These are phyloP conservation scores for Trichoderma aggressivum DNA, from an alignment of 2,329 filamentous ascomycete species.

Conservation along the genomic window DNA sequence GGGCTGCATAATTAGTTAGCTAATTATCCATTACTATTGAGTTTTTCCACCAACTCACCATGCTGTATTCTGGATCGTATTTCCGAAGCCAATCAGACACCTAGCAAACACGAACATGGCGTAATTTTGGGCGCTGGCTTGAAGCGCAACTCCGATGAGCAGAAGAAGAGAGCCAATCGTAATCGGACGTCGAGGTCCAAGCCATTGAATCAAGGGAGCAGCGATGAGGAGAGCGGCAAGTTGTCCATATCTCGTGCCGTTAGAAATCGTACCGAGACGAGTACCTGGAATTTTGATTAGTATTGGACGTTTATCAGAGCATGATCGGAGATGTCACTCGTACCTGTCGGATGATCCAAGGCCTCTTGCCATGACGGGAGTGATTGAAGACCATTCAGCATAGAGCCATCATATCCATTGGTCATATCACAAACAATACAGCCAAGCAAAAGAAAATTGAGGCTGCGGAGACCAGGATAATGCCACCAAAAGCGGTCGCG, in stretches of 20 bases:
- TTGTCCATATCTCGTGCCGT: conserved; percentile 11
- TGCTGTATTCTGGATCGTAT: background rate
- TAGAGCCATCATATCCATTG: conserved; percentile 44
- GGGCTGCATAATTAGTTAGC: background rate
- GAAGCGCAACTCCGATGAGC: background rate
- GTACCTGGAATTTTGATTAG: background rate
- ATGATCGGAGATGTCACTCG: background rate
- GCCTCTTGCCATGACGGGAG: conserved; percentile 42
- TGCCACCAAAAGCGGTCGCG: conserved; percentile 16
- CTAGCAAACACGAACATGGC: background rate
- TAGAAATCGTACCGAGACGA: background rate
- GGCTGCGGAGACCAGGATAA: conserved; percentile 11
- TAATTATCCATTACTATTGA: background rate
- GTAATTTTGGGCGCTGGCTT: background rate
- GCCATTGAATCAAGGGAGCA: conserved; percentile 7
- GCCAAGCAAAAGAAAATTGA: conserved; percentile 7
- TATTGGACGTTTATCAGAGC: background rate
- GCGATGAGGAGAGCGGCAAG: conserved; percentile 4
- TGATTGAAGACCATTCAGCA: conserved; percentile 49
- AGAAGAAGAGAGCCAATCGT: background rate
- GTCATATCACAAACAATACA: conserved; percentile 24
- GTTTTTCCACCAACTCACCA: background rate
- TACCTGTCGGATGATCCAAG: conserved; percentile 31
- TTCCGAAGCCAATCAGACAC: background rate
- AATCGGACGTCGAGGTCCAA: background rate